Conservation (phyloP, 1,139 yeast genomes). For the Candida albicans region DNA sequence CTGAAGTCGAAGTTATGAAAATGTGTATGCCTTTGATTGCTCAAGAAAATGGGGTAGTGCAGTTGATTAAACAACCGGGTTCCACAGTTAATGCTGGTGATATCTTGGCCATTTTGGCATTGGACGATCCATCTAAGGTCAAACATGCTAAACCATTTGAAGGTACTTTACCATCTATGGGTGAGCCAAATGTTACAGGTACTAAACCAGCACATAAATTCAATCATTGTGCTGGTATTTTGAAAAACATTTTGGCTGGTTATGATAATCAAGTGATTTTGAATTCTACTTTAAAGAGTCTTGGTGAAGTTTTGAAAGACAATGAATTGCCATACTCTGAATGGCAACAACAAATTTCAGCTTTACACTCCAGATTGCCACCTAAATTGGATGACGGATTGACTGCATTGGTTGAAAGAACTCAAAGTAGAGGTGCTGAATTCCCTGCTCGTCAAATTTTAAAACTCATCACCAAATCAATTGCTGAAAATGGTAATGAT, state of each 20-base stretch:
- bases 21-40: conserved; percentile 95
- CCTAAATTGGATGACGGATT: conserved; percentile 69
- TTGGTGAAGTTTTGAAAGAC: conserved; percentile 72
- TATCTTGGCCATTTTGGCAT: conserved; percentile 86
- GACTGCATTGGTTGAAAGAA: conserved; percentile 63
- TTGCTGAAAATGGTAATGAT: conserved; percentile 48
- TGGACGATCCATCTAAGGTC: conserved; percentile 96
- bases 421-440: conserved; percentile 68
- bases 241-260: conserved; percentile 81
- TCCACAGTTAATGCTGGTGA: conserved; percentile 95
- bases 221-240: conserved; percentile 54
- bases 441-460: conserved; percentile 89
- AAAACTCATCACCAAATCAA: conserved; percentile 58
- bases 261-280: conserved; percentile 94
- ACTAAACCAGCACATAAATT: conserved; percentile 80
- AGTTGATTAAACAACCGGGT: conserved; percentile 96
- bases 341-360: conserved; percentile 85
- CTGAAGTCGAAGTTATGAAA: conserved; percentile 99
- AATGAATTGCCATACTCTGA: conserved; percentile 88
- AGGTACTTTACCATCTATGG: conserved; percentile 88
- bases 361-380: conserved; percentile 89
- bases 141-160: conserved; percentile 95
- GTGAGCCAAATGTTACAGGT: conserved; percentile 80
- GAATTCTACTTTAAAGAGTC: conserved; percentile 74
- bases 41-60: conserved; percentile 90